Evolutionary conservation across 2,329 filamentous ascomycete species (phyloP).

Genomic region (Rutstroemia sydowiana): DNA sequence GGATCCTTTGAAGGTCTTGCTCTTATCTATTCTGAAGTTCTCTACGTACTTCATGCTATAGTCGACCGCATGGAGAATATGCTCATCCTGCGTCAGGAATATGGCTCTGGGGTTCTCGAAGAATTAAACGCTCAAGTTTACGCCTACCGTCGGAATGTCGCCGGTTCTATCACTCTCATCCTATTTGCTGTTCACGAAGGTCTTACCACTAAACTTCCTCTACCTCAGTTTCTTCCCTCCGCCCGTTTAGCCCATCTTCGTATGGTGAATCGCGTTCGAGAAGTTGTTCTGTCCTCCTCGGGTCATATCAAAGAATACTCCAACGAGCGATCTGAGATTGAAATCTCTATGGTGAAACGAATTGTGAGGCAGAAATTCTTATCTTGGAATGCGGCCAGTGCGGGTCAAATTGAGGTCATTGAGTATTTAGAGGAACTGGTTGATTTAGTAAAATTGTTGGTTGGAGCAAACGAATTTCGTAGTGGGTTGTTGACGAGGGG

Average conservation of each 20-base stretch:
- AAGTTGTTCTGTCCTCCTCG: conserved; percentile 37
- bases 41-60: conserved; percentile 54
- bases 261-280: conserved; percentile 47
- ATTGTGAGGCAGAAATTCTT: conserved; percentile 47
- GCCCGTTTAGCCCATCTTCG: conserved; percentile 49
- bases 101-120: conserved; percentile 50
- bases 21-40: conserved; percentile 49
- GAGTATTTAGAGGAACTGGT: conserved; percentile 55
- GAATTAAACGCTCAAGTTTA: conserved; percentile 48
- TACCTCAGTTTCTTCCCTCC: conserved; percentile 54
- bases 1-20: conserved; percentile 47
- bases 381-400: conserved; percentile 52
- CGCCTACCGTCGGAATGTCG: conserved; percentile 49
- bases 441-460: conserved; percentile 50
- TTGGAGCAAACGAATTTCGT: conserved; percentile 53
- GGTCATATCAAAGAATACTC: conserved; percentile 22
- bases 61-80: conserved; percentile 56
- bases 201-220: conserved; percentile 47
- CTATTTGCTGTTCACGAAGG: conserved; percentile 52
- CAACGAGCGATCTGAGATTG: conserved; percentile 18
- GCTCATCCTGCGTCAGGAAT: conserved; percentile 45
- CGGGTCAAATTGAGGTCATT: conserved; percentile 54
- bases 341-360: conserved; percentile 36
- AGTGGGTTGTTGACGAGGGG: conserved; percentile 47
- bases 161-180: conserved; percentile 47